Conservation (phyloP, 306 rosid genomes). For the Pyrus pyrifolia region DNA sequence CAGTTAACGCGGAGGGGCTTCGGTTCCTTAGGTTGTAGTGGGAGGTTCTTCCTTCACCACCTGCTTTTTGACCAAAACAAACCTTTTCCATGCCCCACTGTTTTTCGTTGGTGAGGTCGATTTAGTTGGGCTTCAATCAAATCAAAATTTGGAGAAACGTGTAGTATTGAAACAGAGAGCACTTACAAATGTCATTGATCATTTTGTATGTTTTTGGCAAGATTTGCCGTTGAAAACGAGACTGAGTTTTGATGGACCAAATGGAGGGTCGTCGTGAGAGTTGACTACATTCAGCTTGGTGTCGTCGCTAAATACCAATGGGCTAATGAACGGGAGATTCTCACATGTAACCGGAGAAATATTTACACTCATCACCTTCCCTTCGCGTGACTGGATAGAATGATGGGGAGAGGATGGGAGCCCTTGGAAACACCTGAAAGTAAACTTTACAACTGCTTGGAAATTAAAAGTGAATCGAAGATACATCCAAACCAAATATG, state of each 20-base stretch:
- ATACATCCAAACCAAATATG: not conserved
- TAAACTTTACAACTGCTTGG: not conserved
- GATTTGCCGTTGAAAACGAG: too few species aligned
- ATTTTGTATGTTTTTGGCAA: too few species aligned
- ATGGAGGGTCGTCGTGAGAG: too few species aligned
- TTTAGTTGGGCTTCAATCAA: too few species aligned
- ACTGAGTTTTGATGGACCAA: too few species aligned
- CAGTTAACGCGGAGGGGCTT: conserved; percentile 8
- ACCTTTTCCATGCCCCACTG: not conserved
- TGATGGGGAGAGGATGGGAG: not conserved
- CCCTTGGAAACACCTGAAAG: not conserved
- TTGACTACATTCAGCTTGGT: too few species aligned
- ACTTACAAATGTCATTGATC: not conserved
- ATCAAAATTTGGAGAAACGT: too few species aligned
- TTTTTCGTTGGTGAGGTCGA: too few species aligned
- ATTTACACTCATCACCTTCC: not conserved
- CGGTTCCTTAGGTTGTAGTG: conserved; percentile 6
- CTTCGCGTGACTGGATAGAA: not conserved
- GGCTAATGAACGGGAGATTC: too few species aligned
- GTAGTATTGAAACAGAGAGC: too few species aligned
- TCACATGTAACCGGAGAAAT: too few species aligned
- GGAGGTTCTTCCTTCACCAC: not conserved
- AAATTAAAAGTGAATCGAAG: not conserved
- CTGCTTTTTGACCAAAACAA: not conserved
- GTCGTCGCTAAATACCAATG: too few species aligned